Evolutionary conservation across 2,329 filamentous ascomycete genomes (phyloP), one percentile per base, ranked within the genome.

Genomic region (Knufia petricola): DNA sequence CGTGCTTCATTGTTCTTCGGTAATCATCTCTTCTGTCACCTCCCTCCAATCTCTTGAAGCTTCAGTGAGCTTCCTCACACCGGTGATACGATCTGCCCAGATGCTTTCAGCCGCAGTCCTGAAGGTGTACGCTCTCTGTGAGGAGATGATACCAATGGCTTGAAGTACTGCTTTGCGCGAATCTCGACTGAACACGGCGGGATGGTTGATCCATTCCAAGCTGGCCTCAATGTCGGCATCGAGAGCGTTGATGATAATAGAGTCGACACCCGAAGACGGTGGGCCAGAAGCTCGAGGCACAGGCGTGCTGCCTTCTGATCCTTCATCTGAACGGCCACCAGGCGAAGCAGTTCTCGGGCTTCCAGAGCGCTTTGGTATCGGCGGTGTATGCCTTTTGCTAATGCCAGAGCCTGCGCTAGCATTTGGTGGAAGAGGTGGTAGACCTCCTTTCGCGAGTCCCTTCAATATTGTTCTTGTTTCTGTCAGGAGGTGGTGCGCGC

Each of bases 121-220:
- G 76, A 90, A 95, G 0, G 92, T 96, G 63, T 90, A 95, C 9
- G 85, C 89, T 40, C 92, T 79, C 68, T 98, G 92, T 4, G 86
- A 94, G 61, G 86, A 92, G 59, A 98, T 95, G 53, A 96, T 89
- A 4, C 92, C 90, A 57, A 98, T 96, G 13, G 89, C 87, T 66
- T 98, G 92, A 20, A 98, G 74, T 1, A 98, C 89, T 3, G 90
- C 87, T 71, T 98, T 98, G 60, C 92, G 82, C 50, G 86, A 92
- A 64, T 98, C 92, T 31, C 92, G 81, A 7, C 85, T 84, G 63
- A 98, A 98, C 1, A 96, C 87, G 1, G 89, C 89, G 1, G 92
- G 92, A 61, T 98, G 92, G 63, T 85, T 88, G 66, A 98, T 96
- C 92, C 92, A 98, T 67, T 98, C 92, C 13, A 98, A 72, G 44